These are phyloP conservation scores for Thraustochytrium sp. DNA, from an alignment of 352 stramenopile genomes.

Conservation along the genomic window DNA sequence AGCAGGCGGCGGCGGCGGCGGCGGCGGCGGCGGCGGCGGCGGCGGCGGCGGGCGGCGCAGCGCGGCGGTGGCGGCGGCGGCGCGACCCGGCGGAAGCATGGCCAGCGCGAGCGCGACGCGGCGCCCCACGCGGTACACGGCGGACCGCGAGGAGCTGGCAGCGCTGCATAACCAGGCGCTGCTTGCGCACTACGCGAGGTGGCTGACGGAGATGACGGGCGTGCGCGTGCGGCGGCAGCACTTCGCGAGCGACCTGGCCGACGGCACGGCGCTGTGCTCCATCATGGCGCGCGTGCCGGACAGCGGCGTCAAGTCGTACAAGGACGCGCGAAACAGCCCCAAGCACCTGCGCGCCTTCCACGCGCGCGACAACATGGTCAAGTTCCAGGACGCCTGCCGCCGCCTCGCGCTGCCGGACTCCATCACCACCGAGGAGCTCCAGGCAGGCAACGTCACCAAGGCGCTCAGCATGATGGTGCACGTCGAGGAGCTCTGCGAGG, in stretches of 20 bases:
- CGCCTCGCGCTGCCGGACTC: constrained; percentile 17
- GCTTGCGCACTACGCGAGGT: constrained; percentile 9
- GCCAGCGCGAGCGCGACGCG: background rate
- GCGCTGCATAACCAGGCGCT: background rate
- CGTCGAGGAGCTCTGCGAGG: constrained; percentile 24
- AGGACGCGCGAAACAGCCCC: background rate
- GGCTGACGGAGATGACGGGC: constrained; percentile 30
- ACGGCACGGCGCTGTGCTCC: background rate
- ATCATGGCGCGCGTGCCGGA: background rate
- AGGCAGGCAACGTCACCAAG: background rate
- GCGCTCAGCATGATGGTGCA: background rate
- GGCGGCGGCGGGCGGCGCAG: no score
- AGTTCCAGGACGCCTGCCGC: constrained; percentile 39
- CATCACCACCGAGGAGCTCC: background rate
- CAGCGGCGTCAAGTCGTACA: constrained; percentile 9
- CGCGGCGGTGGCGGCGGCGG: background rate
- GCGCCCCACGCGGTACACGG: background rate
- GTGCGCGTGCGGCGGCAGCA: background rate
- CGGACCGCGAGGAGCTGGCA: constrained; percentile 8
- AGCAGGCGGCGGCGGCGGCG: no score
- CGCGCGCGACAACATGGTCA: constrained; percentile 38
- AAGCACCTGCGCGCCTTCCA: background rate
- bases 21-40: no score
- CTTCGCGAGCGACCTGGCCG: background rate
- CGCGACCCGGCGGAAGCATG: background rate